These are phyloP conservation scores for Zymoseptoria tritici DNA, from an alignment of 2,329 filamentous ascomycete genomes.

Conservation along the genomic window DNA sequence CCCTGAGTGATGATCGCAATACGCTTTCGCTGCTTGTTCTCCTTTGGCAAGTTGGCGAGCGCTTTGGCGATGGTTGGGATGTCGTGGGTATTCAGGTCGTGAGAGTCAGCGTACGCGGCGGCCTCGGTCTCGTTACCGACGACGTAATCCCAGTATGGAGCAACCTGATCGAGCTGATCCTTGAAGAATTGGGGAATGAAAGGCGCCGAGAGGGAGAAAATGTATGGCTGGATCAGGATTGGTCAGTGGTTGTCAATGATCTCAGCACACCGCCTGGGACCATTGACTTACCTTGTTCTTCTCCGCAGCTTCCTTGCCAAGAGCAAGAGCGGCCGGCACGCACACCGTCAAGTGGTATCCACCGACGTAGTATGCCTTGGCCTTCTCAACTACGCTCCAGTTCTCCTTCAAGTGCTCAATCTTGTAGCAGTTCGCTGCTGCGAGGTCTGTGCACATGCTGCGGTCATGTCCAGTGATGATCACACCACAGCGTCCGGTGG, in stretches of 20 bases:
- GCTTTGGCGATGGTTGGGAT: conserved; percentile 77
- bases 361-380: conserved; percentile 84
- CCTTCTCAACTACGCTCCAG: conserved; percentile 85
- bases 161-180: conserved; percentile 76
- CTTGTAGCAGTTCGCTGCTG: conserved; percentile 95
- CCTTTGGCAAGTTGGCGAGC: conserved; percentile 84
- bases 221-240: conserved; percentile 51
- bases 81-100: conserved; percentile 65
- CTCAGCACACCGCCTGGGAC: not conserved
- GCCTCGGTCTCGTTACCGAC: conserved; percentile 98
- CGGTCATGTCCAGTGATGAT: conserved; percentile 96
- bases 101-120: conserved; percentile 74
- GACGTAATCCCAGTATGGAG: conserved; percentile 91
- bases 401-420: conserved; percentile 89
- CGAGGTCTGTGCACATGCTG: conserved; percentile 89
- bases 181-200: conserved; percentile 99
- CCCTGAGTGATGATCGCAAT: conserved; percentile 92
- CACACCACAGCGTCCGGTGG: conserved; percentile 90
- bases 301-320: conserved; percentile 80
- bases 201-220: conserved; percentile 85
- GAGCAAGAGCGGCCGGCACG: conserved; percentile 78
- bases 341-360: conserved; percentile 97
- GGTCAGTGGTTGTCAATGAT: conserved; percentile 4
- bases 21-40: conserved; percentile 75
- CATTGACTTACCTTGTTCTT: conserved; percentile 64